phyloP scores from a whole-genome alignment of 2,329 filamentous ascomycete genomes.

The Tricladium varicosporioides region DNA sequence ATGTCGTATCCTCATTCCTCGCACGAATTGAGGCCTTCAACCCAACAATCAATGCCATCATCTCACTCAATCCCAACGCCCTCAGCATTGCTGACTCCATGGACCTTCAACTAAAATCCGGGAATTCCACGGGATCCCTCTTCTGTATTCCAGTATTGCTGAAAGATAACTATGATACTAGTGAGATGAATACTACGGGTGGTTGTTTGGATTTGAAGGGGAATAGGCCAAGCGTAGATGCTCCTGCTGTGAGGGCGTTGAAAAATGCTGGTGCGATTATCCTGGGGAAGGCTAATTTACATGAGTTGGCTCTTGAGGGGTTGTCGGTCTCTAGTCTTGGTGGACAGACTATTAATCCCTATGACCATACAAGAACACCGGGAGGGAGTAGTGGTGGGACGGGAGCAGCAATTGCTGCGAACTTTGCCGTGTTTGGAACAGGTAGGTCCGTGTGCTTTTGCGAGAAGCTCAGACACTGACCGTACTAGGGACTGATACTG shows the following conservation, averaged over 20 bases:
- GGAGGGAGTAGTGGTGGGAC: constrained; percentile 64
- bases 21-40: constrained; percentile 57
- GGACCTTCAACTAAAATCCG: constrained; percentile 44
- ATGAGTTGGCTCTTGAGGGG: constrained; percentile 71
- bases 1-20: constrained; percentile 35
- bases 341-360: constrained; percentile 65
- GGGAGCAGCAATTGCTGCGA: constrained; percentile 54
- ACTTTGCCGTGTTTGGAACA: constrained; percentile 56
- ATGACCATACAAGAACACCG: constrained; percentile 62
- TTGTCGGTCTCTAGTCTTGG: constrained; percentile 60
- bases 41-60: constrained; percentile 53
- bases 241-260: constrained; percentile 50
- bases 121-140: constrained; percentile 49
- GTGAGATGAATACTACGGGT: constrained; percentile 54
- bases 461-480: neutral
- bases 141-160: constrained; percentile 62
- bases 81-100: constrained; percentile 47
- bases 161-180: constrained; percentile 53
- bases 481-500: constrained; percentile 48
- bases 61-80: constrained; percentile 35
- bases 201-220: constrained; percentile 48
- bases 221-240: constrained; percentile 45
- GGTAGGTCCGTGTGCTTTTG: constrained; percentile 33
- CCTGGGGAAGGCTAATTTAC: constrained; percentile 79
- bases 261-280: constrained; percentile 74